Conservation (phyloP, 257 asterid genomes). For the Avicennia marina region DNA sequence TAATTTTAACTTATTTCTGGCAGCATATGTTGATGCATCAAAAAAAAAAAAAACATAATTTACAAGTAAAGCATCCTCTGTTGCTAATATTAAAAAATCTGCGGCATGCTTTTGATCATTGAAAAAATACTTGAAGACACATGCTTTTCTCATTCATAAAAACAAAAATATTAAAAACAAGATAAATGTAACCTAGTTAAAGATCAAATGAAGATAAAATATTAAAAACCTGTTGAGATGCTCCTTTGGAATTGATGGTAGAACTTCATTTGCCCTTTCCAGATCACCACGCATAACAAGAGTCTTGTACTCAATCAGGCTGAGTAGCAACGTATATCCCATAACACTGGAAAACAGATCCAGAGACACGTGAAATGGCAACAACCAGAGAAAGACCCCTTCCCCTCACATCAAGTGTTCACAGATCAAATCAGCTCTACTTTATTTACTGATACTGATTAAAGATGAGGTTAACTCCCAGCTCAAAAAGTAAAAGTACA, state of each 20-base stretch:
- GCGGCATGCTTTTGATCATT: too few relatives aligned
- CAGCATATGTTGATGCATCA: too few relatives aligned
- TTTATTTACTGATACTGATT: background rate
- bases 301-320: slow-evolving; percentile 96
- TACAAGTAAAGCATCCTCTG: too few relatives aligned
- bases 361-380: slow-evolving; percentile 9
- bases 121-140: too few relatives aligned
- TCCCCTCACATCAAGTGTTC: slow-evolving; percentile 3
- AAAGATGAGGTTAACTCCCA: background rate
- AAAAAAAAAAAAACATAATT: too few relatives aligned
- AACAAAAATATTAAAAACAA: background rate
- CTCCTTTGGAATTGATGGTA: slow-evolving; percentile 85
- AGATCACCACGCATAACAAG: slow-evolving; percentile 95
- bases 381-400: background rate
- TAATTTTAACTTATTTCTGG: too few relatives aligned
- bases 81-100: too few relatives aligned
- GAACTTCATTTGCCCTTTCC: slow-evolving; percentile 76
- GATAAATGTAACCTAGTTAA: too few relatives aligned
- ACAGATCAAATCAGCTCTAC: background rate
- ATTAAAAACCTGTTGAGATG: slow-evolving; percentile 69
- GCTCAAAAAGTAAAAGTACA: background rate
- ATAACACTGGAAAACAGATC: slow-evolving; percentile 55
- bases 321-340: slow-evolving; percentile 78
- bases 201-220: slow-evolving; percentile 6
- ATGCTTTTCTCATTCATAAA: background rate